Base-by-base conservation (phyloP, 768 basidiomycete genomes). In the Macrolepiota fuliginosa region DNA sequence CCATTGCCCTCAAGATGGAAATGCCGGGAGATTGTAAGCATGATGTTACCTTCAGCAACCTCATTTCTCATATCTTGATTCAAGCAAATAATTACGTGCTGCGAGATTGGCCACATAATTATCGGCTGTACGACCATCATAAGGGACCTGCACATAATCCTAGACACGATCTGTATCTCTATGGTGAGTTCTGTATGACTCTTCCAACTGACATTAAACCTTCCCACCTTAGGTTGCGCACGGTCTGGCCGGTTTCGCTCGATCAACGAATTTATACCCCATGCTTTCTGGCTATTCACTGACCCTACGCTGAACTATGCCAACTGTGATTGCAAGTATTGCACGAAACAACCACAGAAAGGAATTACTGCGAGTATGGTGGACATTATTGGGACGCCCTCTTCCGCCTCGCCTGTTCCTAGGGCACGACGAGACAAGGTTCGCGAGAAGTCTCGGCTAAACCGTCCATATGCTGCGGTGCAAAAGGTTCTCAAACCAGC, bases 181-280 rank as follows among this genome's bases (percentile, higher is more conserved):
- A 81, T 61, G 92, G 92, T 92, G 62, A 47, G 64, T 56, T 35
- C 36, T n/a, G 29, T 37, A 39, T 46, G n/a, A 56, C n/a, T 60
- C 46, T 49, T 29, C 29, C 39, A 40, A 25, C 22, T 51, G 50
- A 42, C 25, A 57, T 40, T 65, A 56, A 53, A 36, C 57, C 49
- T 39, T 32, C 54, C 19, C 62, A 24, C 59, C 79, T 73, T 74
- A 74, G 87, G 86, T 1, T 61, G 54, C 15, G 73, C 79, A 42
- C 75, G 74, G 32, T 82, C 76, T 58, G 71, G 70, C 45, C 76
- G 77, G 36, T 94, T 93, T 72, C 89, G 93, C 46, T 93, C 92
- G 12, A 77, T 86, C n/a, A 88, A 89, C 52, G 93, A 95, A 69
- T 92, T 94, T 70, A 82, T 89, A 51, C 91, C 92, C 3, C 93